Conservation (phyloP, 345 rosid genomes). For the Turritis glabra region DNA sequence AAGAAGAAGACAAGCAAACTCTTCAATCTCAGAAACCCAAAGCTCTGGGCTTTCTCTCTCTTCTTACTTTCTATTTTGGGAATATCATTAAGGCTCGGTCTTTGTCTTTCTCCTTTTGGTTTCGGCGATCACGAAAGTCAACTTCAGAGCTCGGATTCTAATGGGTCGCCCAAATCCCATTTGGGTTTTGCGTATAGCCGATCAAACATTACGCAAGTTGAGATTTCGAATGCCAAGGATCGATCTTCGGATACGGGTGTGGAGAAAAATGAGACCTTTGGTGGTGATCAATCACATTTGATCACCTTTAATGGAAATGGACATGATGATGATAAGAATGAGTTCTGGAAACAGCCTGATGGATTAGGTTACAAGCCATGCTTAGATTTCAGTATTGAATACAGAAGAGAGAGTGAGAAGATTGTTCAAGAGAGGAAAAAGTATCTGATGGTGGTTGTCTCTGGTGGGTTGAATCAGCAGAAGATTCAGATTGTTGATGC, state of each 20-base stretch:
- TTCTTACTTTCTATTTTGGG: slow-evolving; percentile 59
- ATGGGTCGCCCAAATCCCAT: slow-evolving; percentile 23
- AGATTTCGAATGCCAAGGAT: slow-evolving; percentile 19
- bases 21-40: slow-evolving; percentile 44
- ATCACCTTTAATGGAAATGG: slow-evolving; percentile 13
- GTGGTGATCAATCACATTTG: slow-evolving; percentile 1
- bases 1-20: slow-evolving; percentile 36
- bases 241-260: slow-evolving; percentile 12
- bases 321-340: slow-evolving; percentile 40
- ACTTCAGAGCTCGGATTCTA: slow-evolving; percentile 30
- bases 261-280: slow-evolving; percentile 29
- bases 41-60: slow-evolving; percentile 55
- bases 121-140: slow-evolving; percentile 24
- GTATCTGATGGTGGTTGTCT: slow-evolving; percentile 84
- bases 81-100: slow-evolving; percentile 44
- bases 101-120: slow-evolving; percentile 49
- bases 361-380: slow-evolving; percentile 88
- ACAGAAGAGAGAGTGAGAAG: slow-evolving; percentile 49
- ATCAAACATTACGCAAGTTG: slow-evolving; percentile 11
- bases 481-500: slow-evolving; percentile 99
- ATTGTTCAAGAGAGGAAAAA: slow-evolving; percentile 52
- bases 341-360: slow-evolving; percentile 97
- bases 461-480: slow-evolving; percentile 98
- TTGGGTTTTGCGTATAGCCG: slow-evolving; percentile 34
- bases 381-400: slow-evolving; percentile 55